phyloP scores from a whole-genome alignment of 129 eudicot species.

The Tanacetum coccineum region DNA sequence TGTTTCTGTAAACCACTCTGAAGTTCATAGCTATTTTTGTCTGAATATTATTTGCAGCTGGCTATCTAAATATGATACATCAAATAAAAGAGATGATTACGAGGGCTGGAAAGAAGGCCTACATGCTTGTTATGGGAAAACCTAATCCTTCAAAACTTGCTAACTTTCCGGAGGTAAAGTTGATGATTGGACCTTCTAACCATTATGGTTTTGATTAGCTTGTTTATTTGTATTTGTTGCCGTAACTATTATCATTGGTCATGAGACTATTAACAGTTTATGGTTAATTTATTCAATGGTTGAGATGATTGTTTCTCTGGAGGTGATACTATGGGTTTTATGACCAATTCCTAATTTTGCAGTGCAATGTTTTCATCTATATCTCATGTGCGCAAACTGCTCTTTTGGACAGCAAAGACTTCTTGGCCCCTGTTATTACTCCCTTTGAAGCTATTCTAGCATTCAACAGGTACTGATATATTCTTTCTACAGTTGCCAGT shows the following conservation, averaged over 20 bases:
- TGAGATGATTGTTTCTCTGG: neutral
- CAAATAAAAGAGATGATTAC: constrained; percentile 78
- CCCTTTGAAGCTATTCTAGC: constrained; percentile 96
- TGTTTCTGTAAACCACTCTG: neutral
- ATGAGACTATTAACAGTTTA: neutral
- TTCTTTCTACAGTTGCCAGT: neutral
- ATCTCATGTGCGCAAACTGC: constrained; percentile 97
- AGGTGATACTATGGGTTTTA: neutral
- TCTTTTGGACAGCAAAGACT: constrained; percentile 96
- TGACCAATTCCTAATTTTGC: constrained; percentile 26
- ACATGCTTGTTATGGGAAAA: constrained; percentile 85
- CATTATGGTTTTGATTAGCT: neutral
- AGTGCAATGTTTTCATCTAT: constrained; percentile 93
- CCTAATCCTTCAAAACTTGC: constrained; percentile 99
- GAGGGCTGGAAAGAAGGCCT: constrained; percentile 82
- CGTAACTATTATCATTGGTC: neutral
- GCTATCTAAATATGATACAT: constrained; percentile 79
- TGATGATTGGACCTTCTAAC: neutral
- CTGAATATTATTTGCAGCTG: constrained; percentile 61
- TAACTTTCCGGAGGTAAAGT: constrained; percentile 89
- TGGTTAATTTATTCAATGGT: neutral
- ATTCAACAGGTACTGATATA: constrained; percentile 55
- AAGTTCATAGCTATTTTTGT: constrained; percentile 9
- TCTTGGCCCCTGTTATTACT: constrained; percentile 91
- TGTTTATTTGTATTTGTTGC: neutral